Base-by-base conservation (phyloP, 1,284 basidiomycete genomes). In the Cutaneotrichosporon spelunceum region DNA sequence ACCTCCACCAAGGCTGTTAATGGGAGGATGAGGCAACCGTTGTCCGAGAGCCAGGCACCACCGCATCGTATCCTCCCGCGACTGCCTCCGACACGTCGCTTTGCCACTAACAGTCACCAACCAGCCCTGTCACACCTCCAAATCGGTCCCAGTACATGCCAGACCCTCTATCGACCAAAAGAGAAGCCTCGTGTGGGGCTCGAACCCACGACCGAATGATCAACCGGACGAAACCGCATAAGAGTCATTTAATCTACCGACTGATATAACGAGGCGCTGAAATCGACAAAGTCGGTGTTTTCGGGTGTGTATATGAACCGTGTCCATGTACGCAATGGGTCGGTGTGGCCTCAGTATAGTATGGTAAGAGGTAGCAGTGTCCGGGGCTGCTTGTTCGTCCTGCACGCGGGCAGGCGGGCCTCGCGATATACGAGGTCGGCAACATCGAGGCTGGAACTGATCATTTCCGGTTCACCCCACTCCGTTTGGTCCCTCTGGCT, bases 171-270 rank as follows among this genome's bases (percentile, higher is more conserved):
- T 11, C 9, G 45, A 23, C 13, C 45, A 24, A 47, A 47, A 47
- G 13, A 47, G 45, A 21, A 56, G 55, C 55, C 55, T 56, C 55
- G 55, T 56, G 55, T 56, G 55, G 55, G 55, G 55, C 55, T 56
- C 55, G 55, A 56, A 56, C 55, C 55, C 55, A 56, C 55, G 55
- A 48, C 55, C 55, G 55, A 30, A 33, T 48, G 55, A 56, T 56
- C 55, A 56, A 47, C 45, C 55, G 30, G 50, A 16, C 16, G 5
- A 26, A 47, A 26, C 45, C 23, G 45, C 45, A 39, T 47, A 47
- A 47, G 45, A 47, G 45, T 47, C 45, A 47, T 47, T 47, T 47
- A 47, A 47, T 47, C 45, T 47, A 47, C 45, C 45, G 45, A 47
- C 45, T 47, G 45, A 47, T 47, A 47, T 47, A 47, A 47, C 45